Evolutionary conservation across 2,329 filamentous ascomycete species (phyloP), one percentile per base, ranked within the genome.

Genomic region (Ilyonectria robusta): DNA sequence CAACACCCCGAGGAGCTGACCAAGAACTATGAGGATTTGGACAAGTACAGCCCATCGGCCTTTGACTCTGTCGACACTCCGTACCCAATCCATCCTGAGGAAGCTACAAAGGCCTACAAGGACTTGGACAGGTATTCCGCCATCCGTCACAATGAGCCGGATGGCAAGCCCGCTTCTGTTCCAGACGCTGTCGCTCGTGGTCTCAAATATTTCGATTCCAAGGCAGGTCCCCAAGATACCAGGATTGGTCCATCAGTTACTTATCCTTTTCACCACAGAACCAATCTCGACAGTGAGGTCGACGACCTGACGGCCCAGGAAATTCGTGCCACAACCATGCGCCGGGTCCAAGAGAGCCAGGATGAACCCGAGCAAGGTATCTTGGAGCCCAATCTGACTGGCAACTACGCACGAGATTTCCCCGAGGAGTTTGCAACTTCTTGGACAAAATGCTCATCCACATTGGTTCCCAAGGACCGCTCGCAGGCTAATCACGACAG

Each of bases 401-500:
- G 86, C 4, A 86, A 84, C 68, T 87, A 83, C 67, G 77, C 78
- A 9, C 83, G 82, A 35, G 86, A 88, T 72, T 88, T 88, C 65
- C 84, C 86, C 0, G 85, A 88, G 65, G 85, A 88, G 4, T 87
- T 86, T 61, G 71, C 80, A 0, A 74, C 75, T 6, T 81, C 81
- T 1, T 87, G 85, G 86, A 78, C 65, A 7, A 54, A 71, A 9
- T 74, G 77, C 17, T 78, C 77, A 4, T 70, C 75, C 3, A 68
- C 74, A 2, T 56, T 79, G 6, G 63, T 72, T 21, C 77, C 78
- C 7, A 72, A 72, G 26, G 61, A 66, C 48, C 29, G 57, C 1
- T 9, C 42, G 10, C 46, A 51, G 6, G 7, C 23, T 2, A 72
- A 78, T 4, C 70, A 69, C 4, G 77, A 76, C 26, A 77, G 80